Base-by-base conservation (phyloP, 148 eudicot species). In the Cornus kousa region DNA sequence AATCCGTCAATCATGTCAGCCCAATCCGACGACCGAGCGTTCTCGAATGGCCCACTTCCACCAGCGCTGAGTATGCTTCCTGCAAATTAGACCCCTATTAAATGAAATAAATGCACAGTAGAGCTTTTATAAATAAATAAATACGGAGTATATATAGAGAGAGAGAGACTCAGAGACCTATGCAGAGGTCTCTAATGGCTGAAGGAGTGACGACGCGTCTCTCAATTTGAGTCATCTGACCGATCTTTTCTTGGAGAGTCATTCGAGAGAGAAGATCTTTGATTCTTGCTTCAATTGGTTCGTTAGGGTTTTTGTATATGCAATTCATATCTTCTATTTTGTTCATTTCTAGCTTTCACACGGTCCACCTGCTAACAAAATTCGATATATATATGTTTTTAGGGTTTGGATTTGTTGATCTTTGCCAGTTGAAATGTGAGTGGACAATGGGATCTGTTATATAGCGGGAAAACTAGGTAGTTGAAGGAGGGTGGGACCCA, bases 171-270 rank as follows among this genome's bases (percentile, higher is more conserved):
- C 28, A 28, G 68, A 67, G 40, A 94, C 98, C 99, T 43, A 95
- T 87, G 53, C 66, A 86, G 67, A 83, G 86, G 79, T 90, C 83
- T 59, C 77, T 86, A 67, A 95, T 76, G 62, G 84, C 81, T 33
- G 84, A 74, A 75, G 88, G 85, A 24, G 94, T 85, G 16, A 91
- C 94, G 16, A 89, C 97, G 22, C 66, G 3, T 32, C 97, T 88
- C 40, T 92, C 98, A 71, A 93, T 93, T 80, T 95, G 99, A 78
- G 98, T 83, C 98, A 95, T 95, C 74, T 95, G 99, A 33, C 93
- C 98, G 60, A 95, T 83, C 80, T 95, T 95, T 87, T 95, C 98
- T 68, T 87, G 53, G 4, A 95, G 73, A 77, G 91, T 93, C 99
- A 95, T 93, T 3, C 92, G 91, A 72, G 91, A 83, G 8, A 93